These are phyloP conservation scores for Polyporus tsugae DNA, from an alignment of 1,284 basidiomycete genomes.

Conservation along the genomic window DNA sequence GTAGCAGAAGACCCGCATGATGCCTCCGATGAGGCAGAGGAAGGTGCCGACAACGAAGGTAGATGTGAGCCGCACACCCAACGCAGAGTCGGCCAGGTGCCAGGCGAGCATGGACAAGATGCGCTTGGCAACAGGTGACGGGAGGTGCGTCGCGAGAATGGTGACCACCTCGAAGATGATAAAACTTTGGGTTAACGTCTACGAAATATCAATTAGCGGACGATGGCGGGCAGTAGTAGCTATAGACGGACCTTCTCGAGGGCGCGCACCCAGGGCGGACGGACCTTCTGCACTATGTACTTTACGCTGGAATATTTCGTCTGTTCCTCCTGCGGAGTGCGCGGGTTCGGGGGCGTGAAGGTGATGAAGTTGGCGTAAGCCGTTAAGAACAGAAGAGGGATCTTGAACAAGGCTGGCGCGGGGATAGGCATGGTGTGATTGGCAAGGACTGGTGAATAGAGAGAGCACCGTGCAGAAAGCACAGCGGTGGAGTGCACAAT, in stretches of 20 bases:
- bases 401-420: conserved; percentile 15
- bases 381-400: conserved; percentile 25
- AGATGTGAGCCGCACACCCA: conserved; percentile 28
- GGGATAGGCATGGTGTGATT: conserved; percentile 9
- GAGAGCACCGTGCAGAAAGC: background rate
- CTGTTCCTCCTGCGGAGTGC: conserved; percentile 24
- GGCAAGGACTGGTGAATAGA: background rate
- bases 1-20: conserved; percentile 34
- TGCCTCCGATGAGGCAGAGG: conserved; percentile 26
- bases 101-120: conserved; percentile 21
- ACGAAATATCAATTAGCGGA: conserved; percentile 5
- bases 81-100: conserved; percentile 19
- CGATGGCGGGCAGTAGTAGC: no score
- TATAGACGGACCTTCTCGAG: conserved; percentile 22
- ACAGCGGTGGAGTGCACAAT: background rate
- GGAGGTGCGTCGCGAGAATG: conserved; percentile 21
- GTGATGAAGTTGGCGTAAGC: conserved; percentile 30
- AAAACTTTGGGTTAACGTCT: conserved; percentile 27
- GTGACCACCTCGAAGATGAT: conserved; percentile 27
- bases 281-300: conserved; percentile 28
- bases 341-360: conserved; percentile 28
- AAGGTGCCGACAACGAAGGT: conserved; percentile 29
- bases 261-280: conserved; percentile 30
- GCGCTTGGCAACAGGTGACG: conserved; percentile 9
- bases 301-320: conserved; percentile 26